Evolutionary conservation across 306 rosid species (phyloP), one percentile per base, ranked within the genome.

Genomic region (Acacia confusa): DNA sequence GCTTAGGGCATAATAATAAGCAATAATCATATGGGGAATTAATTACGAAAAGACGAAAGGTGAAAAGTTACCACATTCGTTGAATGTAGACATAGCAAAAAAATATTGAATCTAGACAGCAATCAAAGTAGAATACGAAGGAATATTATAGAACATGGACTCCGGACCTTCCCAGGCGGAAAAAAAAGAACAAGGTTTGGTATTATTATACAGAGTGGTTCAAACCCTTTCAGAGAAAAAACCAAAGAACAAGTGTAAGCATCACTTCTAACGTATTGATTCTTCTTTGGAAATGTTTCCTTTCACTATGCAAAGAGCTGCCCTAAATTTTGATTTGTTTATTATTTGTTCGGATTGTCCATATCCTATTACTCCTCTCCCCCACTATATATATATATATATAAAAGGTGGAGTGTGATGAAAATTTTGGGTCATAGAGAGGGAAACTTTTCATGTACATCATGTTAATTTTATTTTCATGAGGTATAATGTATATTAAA

Each of bases 81-180:
- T 89, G 92, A 89, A 89, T 72, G 86, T 87, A 41, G 91, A 76
- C 83, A 61, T 2, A 36, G 8, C n/a, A n/a, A n/a, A n/a, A n/a
- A n/a, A n/a, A n/a, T n/a, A n/a, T n/a, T n/a, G n/a, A n/a, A n/a
- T n/a, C n/a, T n/a, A n/a, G n/a, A n/a, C n/a, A n/a, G n/a, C 1
- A 36, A 36, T 36, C 8, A 36, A 36, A 36, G 7, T 36, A 6
- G 8, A 5, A 7, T 36, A 0, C 40, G 7, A 0, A 36, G 40
- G 40, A 36, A 36, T 36, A 36, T 36, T 36, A 36, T 6, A 1
- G 40, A 24, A 61, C 68, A 25, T 25, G 68, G 19, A 16, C 6
- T 27, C 24, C 11, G 60, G 30, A 71, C 36, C 2, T 20, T 9
- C 28, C 43, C 41, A 7, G 70, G 24, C 34, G 83, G 34, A 50